A percentile compares a stretch with the other conserved stretches of the same genome.
Evolutionary conservation across 306 rosid genomes (phyloP).

Genomic region (Cotoneaster glaucophyllus): DNA sequence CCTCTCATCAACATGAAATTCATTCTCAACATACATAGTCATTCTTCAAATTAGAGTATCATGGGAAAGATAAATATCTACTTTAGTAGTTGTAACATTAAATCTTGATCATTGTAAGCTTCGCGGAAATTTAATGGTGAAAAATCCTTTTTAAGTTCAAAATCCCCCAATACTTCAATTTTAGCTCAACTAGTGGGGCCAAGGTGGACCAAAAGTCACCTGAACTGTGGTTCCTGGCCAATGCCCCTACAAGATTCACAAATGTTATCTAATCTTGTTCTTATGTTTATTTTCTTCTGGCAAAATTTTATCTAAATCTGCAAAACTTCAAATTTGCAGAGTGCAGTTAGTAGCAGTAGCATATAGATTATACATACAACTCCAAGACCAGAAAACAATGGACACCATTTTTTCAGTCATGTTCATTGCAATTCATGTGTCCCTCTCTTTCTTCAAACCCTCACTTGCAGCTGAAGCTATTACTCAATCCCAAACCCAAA

Average conservation of each 20-base stretch:
- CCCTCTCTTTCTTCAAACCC: neutral
- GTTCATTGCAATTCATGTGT: neutral
- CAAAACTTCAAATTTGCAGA: neutral
- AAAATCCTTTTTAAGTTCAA: neutral
- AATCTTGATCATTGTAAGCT: too few species aligned
- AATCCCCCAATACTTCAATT: neutral
- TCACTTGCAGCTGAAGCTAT: slow-evolving; percentile 18
- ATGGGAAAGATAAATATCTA: too few species aligned
- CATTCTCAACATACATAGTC: too few species aligned
- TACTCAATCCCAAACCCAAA: slow-evolving; percentile 9
- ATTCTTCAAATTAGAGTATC: too few species aligned
- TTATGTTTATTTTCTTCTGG: neutral
- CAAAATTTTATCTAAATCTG: neutral
- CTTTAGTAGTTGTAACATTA: too few species aligned
- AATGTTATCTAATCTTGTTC: neutral
- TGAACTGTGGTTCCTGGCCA: neutral
- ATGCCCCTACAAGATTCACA: neutral
- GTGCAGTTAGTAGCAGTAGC: neutral
- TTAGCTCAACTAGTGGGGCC: neutral
- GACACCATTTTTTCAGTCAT: neutral
- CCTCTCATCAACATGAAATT: too few species aligned
- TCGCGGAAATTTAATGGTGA: too few species aligned
- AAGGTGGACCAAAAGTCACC: neutral
- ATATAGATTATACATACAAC: too few species aligned
- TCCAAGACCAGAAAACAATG: neutral